Percentiles rank a stretch among this genome's conserved stretches.
phyloP scores from a whole-genome alignment of 2,329 filamentous ascomycete species.

The Stachybotrys chartarum region DNA sequence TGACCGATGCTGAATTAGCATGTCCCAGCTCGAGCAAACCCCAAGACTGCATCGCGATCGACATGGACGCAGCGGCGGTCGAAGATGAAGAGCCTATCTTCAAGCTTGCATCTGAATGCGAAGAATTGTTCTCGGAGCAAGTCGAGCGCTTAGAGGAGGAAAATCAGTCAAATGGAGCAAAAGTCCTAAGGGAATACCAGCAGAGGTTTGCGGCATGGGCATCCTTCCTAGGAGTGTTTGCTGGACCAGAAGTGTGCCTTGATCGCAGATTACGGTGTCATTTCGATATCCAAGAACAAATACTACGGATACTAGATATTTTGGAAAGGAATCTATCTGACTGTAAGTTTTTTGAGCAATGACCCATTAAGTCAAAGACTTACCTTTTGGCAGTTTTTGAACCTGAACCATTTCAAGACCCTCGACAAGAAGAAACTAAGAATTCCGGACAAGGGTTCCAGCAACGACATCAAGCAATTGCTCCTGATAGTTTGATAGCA shows the following conservation, averaged over 20 bases:
- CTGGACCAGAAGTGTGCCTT: conserved; percentile 2
- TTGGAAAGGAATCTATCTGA: conserved; percentile 4
- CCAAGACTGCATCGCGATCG: no score
- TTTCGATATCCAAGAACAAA: conserved; percentile 2
- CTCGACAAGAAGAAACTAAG: no score
- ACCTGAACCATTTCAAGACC: no score
- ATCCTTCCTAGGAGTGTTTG: conserved; percentile 4
- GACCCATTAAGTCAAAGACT: not conserved
- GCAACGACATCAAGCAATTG: no score
- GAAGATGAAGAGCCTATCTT: not conserved
- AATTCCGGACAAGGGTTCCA: no score
- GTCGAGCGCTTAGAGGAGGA: not conserved
- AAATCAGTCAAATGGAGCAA: not conserved
- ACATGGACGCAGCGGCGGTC: not conserved
- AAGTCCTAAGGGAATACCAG: conserved; percentile 4
- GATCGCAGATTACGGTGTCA: conserved; percentile 3
- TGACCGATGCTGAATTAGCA: no score
- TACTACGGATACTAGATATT: conserved; percentile 2
- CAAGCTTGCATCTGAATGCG: not conserved
- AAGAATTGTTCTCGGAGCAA: not conserved
- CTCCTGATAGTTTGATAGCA: conserved; percentile 1
- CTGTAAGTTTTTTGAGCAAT: not conserved
- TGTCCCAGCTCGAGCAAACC: no score
- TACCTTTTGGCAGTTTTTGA: not conserved
- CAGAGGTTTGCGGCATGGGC: conserved; percentile 4